Base-by-base conservation (phyloP, 345 rosid species). In the Syzygium jambos region DNA sequence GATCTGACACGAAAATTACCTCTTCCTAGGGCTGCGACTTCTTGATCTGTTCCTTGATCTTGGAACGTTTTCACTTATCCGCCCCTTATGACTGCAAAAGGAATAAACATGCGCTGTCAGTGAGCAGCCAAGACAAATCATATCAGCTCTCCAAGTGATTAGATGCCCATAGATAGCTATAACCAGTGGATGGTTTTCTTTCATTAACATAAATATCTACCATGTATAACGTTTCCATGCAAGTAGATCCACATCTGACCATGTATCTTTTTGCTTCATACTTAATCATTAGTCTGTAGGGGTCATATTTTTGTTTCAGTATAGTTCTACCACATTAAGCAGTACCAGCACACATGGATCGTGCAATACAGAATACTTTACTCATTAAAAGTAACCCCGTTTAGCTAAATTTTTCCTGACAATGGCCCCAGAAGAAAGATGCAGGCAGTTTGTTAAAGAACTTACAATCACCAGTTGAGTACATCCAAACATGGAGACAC, bases 11-110 rank as follows among this genome's bases (percentile, higher is more conserved):
- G 27, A 49, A 52, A 54, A 25, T 86, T 88, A 91, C 93, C 91
- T 91, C 87, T 86, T 90, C 14, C 89, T 87, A 84, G 94, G 94
- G 85, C 94, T 91, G 80, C 92, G 91, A 78, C 94, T 92, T 78
- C 93, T 88, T 41, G 93, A 92, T 85, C 87, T 89, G 87, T 91
- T 0, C 85, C 85, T 89, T 65, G 94, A 90, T 61, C 87, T 89
- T 23, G 94, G 87, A 57, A 80, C 59, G 4, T 90, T 82, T 89
- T 92, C 94, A 22, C 87, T 87, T 51, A 92, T 88, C 82, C 91
- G 88, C 65, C 94, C 94, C 52, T 89, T 92, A 19, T 90, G 91
- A 87, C 94, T 92, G 87, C 53, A 56, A 59, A 68, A 21, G 85
- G 49, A 38, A 54, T 7, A 56, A 41, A 29, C 27, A 25, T 16